Base-by-base conservation (phyloP, 148 eudicot species). In the Linanthus parryae region DNA sequence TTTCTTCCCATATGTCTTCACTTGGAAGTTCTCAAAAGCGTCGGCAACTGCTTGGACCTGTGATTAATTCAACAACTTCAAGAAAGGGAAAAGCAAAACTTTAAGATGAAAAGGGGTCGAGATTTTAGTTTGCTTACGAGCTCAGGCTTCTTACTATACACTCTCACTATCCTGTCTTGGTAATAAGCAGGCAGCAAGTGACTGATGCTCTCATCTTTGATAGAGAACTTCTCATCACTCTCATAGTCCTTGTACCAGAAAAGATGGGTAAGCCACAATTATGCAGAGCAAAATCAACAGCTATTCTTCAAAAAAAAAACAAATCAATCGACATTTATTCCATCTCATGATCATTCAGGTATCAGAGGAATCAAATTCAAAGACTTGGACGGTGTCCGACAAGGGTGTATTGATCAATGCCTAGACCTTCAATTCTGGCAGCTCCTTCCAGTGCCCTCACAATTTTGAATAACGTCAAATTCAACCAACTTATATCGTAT, bases 131-230 rank as follows among this genome's bases (percentile, higher is more conserved):
- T 5, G 65, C 78, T 5, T 14, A 84, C 95, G 81, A 75, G 69
- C 51, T 73, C 77, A 25, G 95, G 78, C 64, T 85, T 78, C 69
- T 90, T 85, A 33, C 91, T 58, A 66, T 90, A 90, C 38, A 90
- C 97, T 61, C 91, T 76, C 25, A 90, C 91, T 20, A 90, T 85
- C 75, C 66, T 58, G 62, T 85, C 95, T 53, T 80, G 83, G 58
- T 70, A 75, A 67, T 58, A 70, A 5, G 61, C 65, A 15, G 97
- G 95, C 63, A 90, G 68, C 64, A 90, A 38, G 68, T 82, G 91
- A 40, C 97, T 90, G 58, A 90, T 63, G 20, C 61, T 54, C 22
- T 69, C 76, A 34, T 78, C 88, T 25, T 52, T 51, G 20, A 85
- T 82, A 0, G 64, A 28, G 63, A 85, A 74, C 41, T 74, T 85